A percentile compares a stretch with the other conserved stretches of the same genome.
Conservation (phyloP, 306 rosid genomes). For the Prunus kanzakura region DNA sequence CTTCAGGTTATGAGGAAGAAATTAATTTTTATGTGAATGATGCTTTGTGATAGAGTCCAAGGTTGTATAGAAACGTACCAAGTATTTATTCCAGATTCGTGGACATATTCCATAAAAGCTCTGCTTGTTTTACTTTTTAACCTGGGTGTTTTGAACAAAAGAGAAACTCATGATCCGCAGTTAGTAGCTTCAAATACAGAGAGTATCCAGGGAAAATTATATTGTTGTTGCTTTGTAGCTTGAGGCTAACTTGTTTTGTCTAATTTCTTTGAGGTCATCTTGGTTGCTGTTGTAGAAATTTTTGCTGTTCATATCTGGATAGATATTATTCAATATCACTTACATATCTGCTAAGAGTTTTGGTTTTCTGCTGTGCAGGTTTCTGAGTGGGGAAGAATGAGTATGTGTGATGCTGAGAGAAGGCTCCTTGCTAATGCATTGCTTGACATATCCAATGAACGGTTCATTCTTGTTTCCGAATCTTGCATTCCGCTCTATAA, state of each 20-base stretch:
- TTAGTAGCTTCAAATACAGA: background rate
- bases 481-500: slow-evolving; percentile 89
- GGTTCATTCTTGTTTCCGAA: slow-evolving; percentile 85
- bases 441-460: slow-evolving; percentile 79
- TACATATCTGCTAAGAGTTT: background rate
- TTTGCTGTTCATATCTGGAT: background rate
- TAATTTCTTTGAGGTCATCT: no score
- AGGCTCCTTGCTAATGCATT: slow-evolving; percentile 90
- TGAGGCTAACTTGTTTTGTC: background rate
- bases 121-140: background rate
- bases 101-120: background rate
- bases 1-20: background rate
- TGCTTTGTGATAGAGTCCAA: background rate
- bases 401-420: slow-evolving; percentile 94
- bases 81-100: background rate
- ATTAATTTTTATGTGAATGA: background rate
- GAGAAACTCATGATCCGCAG: background rate
- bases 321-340: background rate
- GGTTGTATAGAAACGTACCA: background rate
- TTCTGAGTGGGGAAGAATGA: slow-evolving; percentile 96
- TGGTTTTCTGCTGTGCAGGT: slow-evolving; percentile 43
- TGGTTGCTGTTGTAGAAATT: background rate
- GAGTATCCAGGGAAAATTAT: background rate
- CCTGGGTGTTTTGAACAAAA: background rate
- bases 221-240: background rate